These are phyloP conservation scores for Globisporangium paroecandrum DNA, from an alignment of 352 stramenopile species.

Conservation along the genomic window DNA sequence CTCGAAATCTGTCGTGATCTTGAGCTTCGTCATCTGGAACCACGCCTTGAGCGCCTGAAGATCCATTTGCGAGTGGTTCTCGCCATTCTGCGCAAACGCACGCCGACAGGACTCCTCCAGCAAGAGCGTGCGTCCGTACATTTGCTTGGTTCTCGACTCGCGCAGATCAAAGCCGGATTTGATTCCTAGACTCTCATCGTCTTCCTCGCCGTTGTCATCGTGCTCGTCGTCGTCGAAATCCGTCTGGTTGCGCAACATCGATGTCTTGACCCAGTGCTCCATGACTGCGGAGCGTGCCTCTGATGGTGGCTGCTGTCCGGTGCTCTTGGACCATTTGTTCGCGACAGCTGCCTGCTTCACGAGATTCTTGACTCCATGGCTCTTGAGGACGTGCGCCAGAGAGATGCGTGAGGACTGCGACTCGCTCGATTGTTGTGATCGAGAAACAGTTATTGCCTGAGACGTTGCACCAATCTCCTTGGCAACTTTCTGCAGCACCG, in stretches of 20 bases:
- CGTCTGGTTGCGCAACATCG: slow-evolving; percentile 33
- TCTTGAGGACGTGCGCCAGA: slow-evolving; percentile 49
- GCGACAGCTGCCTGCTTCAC: slow-evolving; percentile 44
- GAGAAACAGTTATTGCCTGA: not conserved
- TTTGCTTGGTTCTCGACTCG: slow-evolving; percentile 25
- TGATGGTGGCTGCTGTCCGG: not conserved
- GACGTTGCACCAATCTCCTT: slow-evolving; percentile 16
- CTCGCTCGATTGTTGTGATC: not conserved
- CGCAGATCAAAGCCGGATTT: slow-evolving; percentile 46
- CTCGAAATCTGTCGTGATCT: slow-evolving; percentile 73
- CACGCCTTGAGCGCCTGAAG: slow-evolving; percentile 62
- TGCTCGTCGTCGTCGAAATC: slow-evolving; percentile 13
- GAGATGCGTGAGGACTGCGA: slow-evolving; percentile 24
- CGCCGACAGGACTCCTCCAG: slow-evolving; percentile 68
- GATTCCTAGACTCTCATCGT: slow-evolving; percentile 18
- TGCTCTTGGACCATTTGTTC: slow-evolving; percentile 4
- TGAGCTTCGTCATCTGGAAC: slow-evolving; percentile 76
- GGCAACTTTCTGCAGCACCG: slow-evolving; percentile 28
- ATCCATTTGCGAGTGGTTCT: slow-evolving; percentile 56
- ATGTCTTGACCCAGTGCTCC: slow-evolving; percentile 53
- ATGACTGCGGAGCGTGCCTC: slow-evolving; percentile 54
- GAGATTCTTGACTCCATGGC: slow-evolving; percentile 55
- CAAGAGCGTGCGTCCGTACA: slow-evolving; percentile 61
- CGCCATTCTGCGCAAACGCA: slow-evolving; percentile 42
- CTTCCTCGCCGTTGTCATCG: slow-evolving; percentile 24